Percentiles rank a stretch among this genome's conserved stretches.
These are phyloP conservation scores for Stagonosporopsis tanaceti DNA, from an alignment of 2,329 filamentous ascomycete genomes.

Conservation along the genomic window DNA sequence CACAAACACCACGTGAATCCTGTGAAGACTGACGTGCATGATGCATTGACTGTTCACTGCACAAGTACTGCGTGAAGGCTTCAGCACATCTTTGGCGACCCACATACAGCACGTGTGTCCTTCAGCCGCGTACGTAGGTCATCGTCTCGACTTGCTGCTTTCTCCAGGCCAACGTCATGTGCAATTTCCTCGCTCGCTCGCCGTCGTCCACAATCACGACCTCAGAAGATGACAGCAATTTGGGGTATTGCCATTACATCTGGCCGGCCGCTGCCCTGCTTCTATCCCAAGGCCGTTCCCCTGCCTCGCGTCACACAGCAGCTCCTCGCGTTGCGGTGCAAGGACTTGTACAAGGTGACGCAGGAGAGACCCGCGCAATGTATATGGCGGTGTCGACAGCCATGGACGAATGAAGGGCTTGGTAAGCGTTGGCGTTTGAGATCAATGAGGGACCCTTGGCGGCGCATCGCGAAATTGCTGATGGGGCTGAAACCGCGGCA, in stretches of 20 bases:
- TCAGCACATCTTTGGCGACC: background rate
- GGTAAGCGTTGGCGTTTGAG: constrained; percentile 26
- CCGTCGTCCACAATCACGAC: constrained; percentile 10
- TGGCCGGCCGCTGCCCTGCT: constrained; percentile 28
- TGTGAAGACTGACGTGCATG: background rate
- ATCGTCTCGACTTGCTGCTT: constrained; percentile 9
- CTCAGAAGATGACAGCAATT: constrained; percentile 30
- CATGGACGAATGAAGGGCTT: background rate
- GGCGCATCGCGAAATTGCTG: constrained; percentile 43
- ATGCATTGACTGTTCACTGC: background rate
- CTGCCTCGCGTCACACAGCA: constrained; percentile 15
- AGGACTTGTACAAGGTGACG: constrained; percentile 12
- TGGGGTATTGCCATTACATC: constrained; percentile 31
- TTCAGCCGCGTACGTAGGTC: constrained; percentile 9
- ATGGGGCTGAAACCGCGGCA: constrained; percentile 40
- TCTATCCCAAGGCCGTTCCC: constrained; percentile 33
- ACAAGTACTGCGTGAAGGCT: background rate
- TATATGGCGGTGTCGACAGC: background rate
- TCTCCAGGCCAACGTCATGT: background rate
- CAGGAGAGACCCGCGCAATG: background rate
- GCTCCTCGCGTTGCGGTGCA: constrained; percentile 7
- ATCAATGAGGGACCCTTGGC: constrained; percentile 30
- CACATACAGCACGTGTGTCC: background rate
- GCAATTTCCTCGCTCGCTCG: constrained; percentile 14
- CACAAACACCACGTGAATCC: background rate